Base-by-base conservation (phyloP, 176 grass and related monocot species). In the Panicum miliaceum region DNA sequence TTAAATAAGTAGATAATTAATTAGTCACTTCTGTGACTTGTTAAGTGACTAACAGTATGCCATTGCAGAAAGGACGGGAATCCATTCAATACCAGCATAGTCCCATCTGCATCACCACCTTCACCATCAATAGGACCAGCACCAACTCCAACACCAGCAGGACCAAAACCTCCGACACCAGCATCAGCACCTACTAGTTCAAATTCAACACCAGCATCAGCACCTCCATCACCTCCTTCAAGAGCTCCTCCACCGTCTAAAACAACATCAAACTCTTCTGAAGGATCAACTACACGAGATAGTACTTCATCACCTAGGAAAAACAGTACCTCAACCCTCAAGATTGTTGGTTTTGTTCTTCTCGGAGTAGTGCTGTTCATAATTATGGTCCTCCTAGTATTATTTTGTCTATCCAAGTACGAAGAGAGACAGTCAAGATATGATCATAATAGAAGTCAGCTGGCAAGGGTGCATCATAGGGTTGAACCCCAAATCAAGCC, bases 41-140 rank as follows among this genome's bases (percentile, higher is more conserved):
- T 84, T 64, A 75, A 79, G 62, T 56, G 26, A 84, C 89, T 70
- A 73, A 87, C 60, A 68, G 37, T 48, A 80, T 64, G 77, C 68
- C 35, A 81, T 32, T 83, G 84, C 93, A 99, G 97, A 90, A 92
- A 89, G 86, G 97, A 99, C 54, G 97, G 97, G n/a, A 99, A 99
- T 76, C 91, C 91, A 84, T 96, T 99, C 74, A 96, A 99, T 83
- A 96, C 91, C 38, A 92, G 84, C 78, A 74, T 80, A 54, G 35
- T 90, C 62, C 85, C 90, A 42, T 89, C 97, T 81, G 90, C 95
- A 90, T 86, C 86, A 51, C 89, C 86, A 6, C 90, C 90, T 36
- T 88, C 90, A 65, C 13, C 73, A 62, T 65, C 90, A 82, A 25
- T 78, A 85, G 75, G 64, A 77, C 65, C 70, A 62, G 48, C 82